Base-by-base conservation (phyloP, 108 stramenopile species). In the Nitzschia putrida region DNA sequence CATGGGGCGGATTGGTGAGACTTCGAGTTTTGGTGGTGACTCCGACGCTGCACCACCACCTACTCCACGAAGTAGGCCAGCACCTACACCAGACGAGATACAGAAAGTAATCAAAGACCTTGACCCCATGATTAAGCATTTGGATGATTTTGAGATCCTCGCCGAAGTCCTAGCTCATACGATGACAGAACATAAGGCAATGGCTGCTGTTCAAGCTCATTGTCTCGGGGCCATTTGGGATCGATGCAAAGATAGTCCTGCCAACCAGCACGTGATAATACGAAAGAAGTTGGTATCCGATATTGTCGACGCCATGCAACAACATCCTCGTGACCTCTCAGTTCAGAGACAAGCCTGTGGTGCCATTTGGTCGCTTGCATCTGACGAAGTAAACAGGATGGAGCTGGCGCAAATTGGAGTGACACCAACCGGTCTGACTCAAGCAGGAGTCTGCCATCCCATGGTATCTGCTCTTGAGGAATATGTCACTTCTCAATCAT, bases 221-320 rank as follows among this genome's bases (percentile, higher is more conserved):
- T 66, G 66, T 57, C 42, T 68, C 21, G 51, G 57, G 25, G 43
- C 57, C 1, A 40, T 72, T 26, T 53, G 60, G 52, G 61, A 72
- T 3, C 45, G 10, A 24, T 53, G 61, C 61, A 61, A 72, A 22
- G 53, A 54, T 23, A 55, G 23, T 47, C 52, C 52, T 3, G 2
- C 20, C 37, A 53, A 42, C 24, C 9, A 37, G 39, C n/a, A 39
- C 14, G 6, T 37, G 8, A 40, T 60, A 1, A 70, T 61, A 58
- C 14, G 12, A n/a, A 25, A 34, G 7, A 47, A 50, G 18, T 14
- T 47, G 18, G 20, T 56, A 13, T 42, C 57, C 13, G 72, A 63
- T 45, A 53, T 73, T 52, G 41, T 47, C 20, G 23, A 40, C 23
- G 55, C 72, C 39, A 7, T 73, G 54, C 44, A 56, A 56, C 21